These are phyloP conservation scores for Vanderwaltozyma verrucispora DNA, from an alignment of 805 yeast genomes.

Conservation along the genomic window DNA sequence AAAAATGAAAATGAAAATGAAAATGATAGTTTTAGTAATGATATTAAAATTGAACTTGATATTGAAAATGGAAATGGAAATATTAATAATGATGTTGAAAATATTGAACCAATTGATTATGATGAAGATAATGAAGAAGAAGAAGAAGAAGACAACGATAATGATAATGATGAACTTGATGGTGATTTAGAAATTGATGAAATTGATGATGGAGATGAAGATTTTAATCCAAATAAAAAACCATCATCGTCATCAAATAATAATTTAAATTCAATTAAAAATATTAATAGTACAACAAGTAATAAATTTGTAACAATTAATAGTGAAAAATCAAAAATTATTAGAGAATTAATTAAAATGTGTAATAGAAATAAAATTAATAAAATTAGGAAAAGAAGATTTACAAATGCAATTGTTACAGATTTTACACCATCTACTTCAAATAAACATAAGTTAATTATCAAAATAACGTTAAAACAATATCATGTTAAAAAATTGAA, in stretches of 20 bases:
- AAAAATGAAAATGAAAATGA: too few relatives aligned
- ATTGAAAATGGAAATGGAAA: too few relatives aligned
- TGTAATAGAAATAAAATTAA: conserved; percentile 20
- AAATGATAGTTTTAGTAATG: too few relatives aligned
- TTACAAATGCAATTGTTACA: conserved; percentile 23
- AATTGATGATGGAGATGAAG: conserved; percentile 12
- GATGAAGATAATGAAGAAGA: neutral
- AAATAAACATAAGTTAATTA: conserved; percentile 8
- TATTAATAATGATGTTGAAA: conserved; percentile 1
- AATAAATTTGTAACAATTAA: conserved; percentile 13
- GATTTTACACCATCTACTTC: conserved; percentile 15
- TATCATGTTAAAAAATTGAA: conserved; percentile 25
- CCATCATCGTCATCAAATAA: conserved; percentile 1
- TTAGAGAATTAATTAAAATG: conserved; percentile 23
- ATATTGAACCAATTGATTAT: neutral
- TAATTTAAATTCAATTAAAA: conserved; percentile 2
- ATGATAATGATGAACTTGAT: conserved; percentile 3
- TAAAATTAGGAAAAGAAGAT: conserved; percentile 26
- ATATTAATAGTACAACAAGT: neutral
- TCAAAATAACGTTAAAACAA: conserved; percentile 27
- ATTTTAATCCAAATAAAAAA: conserved; percentile 18
- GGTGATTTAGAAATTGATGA: conserved; percentile 7
- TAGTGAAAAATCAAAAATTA: conserved; percentile 20
- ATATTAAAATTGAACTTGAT: too few relatives aligned
- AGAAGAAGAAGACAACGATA: neutral